Base-by-base conservation (phyloP, 2,329 filamentous ascomycete species). In the Sporothrix protearum region DNA sequence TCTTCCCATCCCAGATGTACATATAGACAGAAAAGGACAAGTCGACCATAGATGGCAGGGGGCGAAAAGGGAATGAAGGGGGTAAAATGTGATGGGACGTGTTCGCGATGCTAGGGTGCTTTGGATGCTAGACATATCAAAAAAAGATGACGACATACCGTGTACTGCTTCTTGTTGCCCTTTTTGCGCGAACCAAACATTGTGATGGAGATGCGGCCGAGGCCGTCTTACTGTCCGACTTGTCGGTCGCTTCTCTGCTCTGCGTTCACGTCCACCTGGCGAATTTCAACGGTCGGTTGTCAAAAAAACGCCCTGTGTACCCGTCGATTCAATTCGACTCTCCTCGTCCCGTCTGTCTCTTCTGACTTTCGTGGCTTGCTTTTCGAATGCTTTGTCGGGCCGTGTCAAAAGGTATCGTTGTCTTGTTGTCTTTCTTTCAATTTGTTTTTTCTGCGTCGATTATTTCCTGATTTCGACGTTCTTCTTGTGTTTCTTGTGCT, bases 181-280 rank as follows among this genome's bases (percentile, higher is more conserved):
- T 83, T 83, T 79, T 82, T 85, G 80, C 83, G 82, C 75, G 84
- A 84, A 76, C 82, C 83, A 79, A 87, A 87, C 85, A 75, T 74
- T 3, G 42, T 66, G 59, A 53, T 33, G 57, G n/a, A 14, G 33
- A 36, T 33, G 51, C 70, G 51, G 63, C 68, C 53, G 47, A 39
- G 49, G 57, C 59, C 53, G 61, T 63, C 30, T 71, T 57, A n/a
- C n/a, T 25, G 22, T 3, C 4, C 33, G 36, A 5, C 28, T n/a
- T 16, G 45, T 8, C 28, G 68, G 42, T n/a, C n/a, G n/a, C n/a
- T n/a, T n/a, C n/a, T n/a, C n/a, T n/a, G n/a, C n/a, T n/a, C n/a
- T n/a, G n/a, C n/a, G 39, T 12, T 42, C 39, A 42, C 39, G 59
- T 47, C 39, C 55, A 47, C 42, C 42, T 47, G 5, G 28, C 28